phyloP scores from a whole-genome alignment of 2,329 filamentous ascomycete genomes.

The Diaporthe capsici region DNA sequence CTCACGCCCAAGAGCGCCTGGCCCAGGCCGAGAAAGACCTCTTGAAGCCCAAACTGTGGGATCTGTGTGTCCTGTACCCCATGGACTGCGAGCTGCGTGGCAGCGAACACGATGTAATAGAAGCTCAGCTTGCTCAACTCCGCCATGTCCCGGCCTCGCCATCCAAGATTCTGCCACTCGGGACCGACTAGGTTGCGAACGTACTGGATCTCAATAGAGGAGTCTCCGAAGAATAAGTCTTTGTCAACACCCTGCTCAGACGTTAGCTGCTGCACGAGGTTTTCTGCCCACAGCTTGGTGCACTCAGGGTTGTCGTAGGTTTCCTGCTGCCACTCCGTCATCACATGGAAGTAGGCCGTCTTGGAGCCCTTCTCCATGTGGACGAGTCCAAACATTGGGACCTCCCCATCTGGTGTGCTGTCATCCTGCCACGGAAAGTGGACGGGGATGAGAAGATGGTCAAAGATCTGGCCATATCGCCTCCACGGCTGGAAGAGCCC shows the following conservation, averaged over 20 bases:
- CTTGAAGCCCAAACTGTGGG: not conserved
- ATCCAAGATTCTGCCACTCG: constrained; percentile 1
- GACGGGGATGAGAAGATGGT: constrained; percentile 21
- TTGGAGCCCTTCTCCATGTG: not conserved
- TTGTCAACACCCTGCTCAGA: not conserved
- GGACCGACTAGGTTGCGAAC: not conserved
- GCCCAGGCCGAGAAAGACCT: not conserved
- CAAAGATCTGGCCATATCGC: not conserved
- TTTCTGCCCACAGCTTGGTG: constrained; percentile 5
- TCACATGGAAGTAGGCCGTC: constrained; percentile 28
- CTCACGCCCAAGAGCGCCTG: constrained; percentile 20
- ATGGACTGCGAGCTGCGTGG: constrained; percentile 1
- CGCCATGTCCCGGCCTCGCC: not conserved
- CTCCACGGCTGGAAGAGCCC: constrained; percentile 11
- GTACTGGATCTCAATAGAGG: not conserved
- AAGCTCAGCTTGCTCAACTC: constrained; percentile 27
- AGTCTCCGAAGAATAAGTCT: not conserved
- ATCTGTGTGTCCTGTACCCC: not conserved
- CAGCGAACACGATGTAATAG: constrained; percentile 16
- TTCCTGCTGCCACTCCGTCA: constrained; percentile 26
- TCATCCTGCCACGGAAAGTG: constrained; percentile 25
- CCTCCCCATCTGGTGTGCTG: constrained; percentile 5
- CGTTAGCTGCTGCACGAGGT: constrained; percentile 11
- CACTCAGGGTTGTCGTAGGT: not conserved
- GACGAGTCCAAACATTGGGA: constrained; percentile 9